phyloP scores from a whole-genome alignment of 148 eudicot species.

The Dianthus caryophyllus region DNA sequence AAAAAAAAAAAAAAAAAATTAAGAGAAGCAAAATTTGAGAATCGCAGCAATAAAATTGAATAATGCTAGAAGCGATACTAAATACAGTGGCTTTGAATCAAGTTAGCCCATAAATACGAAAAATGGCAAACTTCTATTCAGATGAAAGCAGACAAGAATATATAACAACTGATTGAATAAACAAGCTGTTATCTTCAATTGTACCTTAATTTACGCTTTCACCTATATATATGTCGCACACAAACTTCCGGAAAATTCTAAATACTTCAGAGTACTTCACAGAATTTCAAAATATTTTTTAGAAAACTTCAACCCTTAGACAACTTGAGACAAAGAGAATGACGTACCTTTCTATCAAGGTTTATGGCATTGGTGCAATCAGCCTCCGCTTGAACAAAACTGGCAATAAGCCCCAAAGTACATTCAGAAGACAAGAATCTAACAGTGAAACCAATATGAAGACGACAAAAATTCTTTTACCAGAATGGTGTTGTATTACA shows the following conservation, averaged over 20 bases:
- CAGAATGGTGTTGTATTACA: neutral
- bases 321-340: too few species aligned
- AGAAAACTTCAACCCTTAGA: too few species aligned
- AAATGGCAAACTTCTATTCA: too few species aligned
- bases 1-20: slow-evolving; percentile 9
- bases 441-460: neutral
- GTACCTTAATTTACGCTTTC: too few species aligned
- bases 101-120: too few species aligned
- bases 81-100: neutral
- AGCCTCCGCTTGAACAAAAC: slow-evolving; percentile 74
- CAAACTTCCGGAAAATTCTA: too few species aligned
- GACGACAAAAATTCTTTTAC: neutral
- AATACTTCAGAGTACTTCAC: too few species aligned
- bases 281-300: too few species aligned
- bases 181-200: too few species aligned
- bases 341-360: slow-evolving; percentile 79
- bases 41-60: neutral
- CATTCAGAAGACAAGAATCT: neutral
- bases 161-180: too few species aligned
- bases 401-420: slow-evolving; percentile 25
- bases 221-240: neutral
- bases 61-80: neutral
- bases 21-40: neutral
- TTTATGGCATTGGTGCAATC: slow-evolving; percentile 80
- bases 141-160: too few species aligned